These are phyloP conservation scores for Cordyceps cicadae DNA, from an alignment of 2,329 filamentous ascomycete genomes.

Conservation along the genomic window DNA sequence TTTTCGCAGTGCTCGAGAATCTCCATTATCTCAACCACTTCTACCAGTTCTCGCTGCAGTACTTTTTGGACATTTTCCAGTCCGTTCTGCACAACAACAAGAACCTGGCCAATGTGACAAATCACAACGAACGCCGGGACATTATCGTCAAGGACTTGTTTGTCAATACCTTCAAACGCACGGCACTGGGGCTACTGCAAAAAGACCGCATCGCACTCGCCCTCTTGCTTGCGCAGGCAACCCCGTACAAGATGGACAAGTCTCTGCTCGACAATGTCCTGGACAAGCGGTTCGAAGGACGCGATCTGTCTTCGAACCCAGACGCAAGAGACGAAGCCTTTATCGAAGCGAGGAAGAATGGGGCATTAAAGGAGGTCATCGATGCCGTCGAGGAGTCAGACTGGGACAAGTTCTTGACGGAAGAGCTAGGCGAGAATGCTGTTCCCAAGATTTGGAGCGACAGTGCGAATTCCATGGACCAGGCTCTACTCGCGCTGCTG, in stretches of 20 bases:
- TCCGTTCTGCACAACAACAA: conserved; percentile 77
- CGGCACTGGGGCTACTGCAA: conserved; percentile 85
- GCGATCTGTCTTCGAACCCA: conserved; percentile 65
- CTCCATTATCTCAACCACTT: conserved; percentile 98
- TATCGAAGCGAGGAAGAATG: conserved; percentile 57
- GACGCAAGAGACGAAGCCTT: conserved; percentile 61
- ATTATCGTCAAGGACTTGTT: conserved; percentile 90
- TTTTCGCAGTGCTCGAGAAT: conserved; percentile 94
- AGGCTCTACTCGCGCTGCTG: conserved; percentile 73
- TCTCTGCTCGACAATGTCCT: conserved; percentile 77
- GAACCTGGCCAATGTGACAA: conserved; percentile 58
- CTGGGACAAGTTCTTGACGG: conserved; percentile 76
- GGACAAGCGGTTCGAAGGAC: conserved; percentile 65
- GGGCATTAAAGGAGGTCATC: conserved; percentile 65
- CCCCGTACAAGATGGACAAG: conserved; percentile 95
- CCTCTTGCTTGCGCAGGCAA: conserved; percentile 88
- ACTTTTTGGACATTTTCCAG: conserved; percentile 97
- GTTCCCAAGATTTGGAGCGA: conserved; percentile 71
- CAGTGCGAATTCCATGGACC: conserved; percentile 55
- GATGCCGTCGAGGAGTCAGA: conserved; percentile 50
- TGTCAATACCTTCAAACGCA: conserved; percentile 82
- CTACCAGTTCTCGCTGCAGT: conserved; percentile 98
- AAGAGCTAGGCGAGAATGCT: conserved; percentile 78
- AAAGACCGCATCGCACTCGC: conserved; percentile 91
- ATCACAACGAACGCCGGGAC: conserved; percentile 73